phyloP scores from a whole-genome alignment of 257 asterid genomes.

The Solanum appendiculatum region DNA sequence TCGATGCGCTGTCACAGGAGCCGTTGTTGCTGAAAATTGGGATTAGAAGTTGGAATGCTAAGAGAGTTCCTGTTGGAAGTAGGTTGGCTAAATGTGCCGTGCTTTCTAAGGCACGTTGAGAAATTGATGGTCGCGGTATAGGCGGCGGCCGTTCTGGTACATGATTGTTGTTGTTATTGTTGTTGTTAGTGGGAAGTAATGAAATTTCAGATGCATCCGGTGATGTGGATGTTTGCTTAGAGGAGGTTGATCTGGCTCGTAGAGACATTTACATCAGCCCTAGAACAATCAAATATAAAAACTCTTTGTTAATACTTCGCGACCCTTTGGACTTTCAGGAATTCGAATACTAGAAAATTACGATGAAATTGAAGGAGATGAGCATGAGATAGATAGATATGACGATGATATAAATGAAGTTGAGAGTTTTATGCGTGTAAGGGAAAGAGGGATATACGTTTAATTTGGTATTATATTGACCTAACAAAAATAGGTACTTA shows the following conservation, averaged over 20 bases:
- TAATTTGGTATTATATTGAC: background rate
- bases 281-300: background rate
- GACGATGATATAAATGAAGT: background rate
- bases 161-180: background rate
- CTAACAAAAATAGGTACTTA: background rate
- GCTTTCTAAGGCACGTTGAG: slow-evolving; percentile 31
- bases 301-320: background rate
- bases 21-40: slow-evolving; percentile 63
- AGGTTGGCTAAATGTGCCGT: slow-evolving; percentile 67
- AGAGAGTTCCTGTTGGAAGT: slow-evolving; percentile 66
- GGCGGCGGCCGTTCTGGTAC: background rate
- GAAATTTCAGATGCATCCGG: background rate
- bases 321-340: no score
- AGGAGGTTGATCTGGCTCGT: background rate
- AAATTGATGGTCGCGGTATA: slow-evolving; percentile 11
- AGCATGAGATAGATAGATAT: background rate
- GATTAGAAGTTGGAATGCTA: slow-evolving; percentile 64
- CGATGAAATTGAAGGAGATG: background rate
- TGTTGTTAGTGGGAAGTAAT: background rate
- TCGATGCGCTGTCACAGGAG: slow-evolving; percentile 33
- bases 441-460: background rate
- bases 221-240: background rate
- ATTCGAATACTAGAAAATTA: background rate
- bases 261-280: background rate
- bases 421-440: background rate